Conservation (phyloP, 1,284 basidiomycete genomes). For the Caloboletus firmus region DNA sequence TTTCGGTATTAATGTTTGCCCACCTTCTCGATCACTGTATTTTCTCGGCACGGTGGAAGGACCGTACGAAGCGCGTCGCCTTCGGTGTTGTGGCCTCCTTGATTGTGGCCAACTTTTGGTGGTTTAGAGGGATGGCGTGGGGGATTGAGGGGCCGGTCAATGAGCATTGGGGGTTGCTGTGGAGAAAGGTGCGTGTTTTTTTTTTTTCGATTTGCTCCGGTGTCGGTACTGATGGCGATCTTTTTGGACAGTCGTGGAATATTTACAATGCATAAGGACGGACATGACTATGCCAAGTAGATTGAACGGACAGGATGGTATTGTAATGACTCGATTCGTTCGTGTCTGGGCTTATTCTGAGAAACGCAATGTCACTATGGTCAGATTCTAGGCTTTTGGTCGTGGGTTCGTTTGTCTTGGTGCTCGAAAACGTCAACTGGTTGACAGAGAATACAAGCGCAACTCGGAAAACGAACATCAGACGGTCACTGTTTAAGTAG, state of each 20-base stretch:
- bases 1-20: slow-evolving; percentile 89
- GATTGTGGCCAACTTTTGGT: slow-evolving; percentile 87
- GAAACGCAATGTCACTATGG: neutral
- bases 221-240: neutral
- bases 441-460: too few species aligned
- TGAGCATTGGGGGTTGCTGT: slow-evolving; percentile 75
- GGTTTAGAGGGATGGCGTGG: slow-evolving; percentile 88
- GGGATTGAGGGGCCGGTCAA: slow-evolving; percentile 85
- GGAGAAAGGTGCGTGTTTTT: slow-evolving; percentile 67
- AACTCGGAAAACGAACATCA: too few species aligned
- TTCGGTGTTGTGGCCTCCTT: slow-evolving; percentile 63
- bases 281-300: neutral
- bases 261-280: slow-evolving; percentile 26
- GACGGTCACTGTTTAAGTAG: too few species aligned
- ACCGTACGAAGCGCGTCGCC: slow-evolving; percentile 66
- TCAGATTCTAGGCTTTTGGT: neutral
- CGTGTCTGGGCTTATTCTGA: too few species aligned
- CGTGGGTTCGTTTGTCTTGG: neutral
- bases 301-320: neutral
- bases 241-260: slow-evolving; percentile 25
- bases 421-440: neutral
- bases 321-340: slow-evolving; percentile 5
- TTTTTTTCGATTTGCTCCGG: neutral
- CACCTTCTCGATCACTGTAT: slow-evolving; percentile 92
- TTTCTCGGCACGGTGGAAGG: slow-evolving; percentile 71